Percentiles rank a stretch among this genome's conserved stretches.
Evolutionary conservation across 331 rosid genomes (phyloP).

Genomic region (Quercus phellos): DNA sequence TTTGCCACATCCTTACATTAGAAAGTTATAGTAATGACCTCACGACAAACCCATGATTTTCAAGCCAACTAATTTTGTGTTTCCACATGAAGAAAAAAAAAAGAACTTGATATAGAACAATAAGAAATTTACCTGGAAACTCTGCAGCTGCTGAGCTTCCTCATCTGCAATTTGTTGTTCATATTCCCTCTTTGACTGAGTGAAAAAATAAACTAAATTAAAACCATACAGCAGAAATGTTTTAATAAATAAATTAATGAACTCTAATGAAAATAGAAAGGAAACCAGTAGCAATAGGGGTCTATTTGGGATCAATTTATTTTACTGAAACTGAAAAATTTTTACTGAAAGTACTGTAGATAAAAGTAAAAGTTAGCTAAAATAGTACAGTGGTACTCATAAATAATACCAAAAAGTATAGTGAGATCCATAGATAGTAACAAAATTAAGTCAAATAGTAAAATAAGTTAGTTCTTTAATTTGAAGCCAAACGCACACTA

Average conservation of each 20-base stretch:
- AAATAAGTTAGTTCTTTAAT: no score
- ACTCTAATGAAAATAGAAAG: background rate
- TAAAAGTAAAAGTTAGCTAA: no score
- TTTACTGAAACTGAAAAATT: no score
- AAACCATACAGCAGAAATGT: background rate
- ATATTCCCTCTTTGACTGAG: constrained; percentile 74
- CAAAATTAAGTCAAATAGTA: no score
- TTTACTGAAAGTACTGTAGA: no score
- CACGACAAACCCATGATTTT: background rate
- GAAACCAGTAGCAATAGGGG: background rate
- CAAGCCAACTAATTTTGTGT: background rate
- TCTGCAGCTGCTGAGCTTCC: constrained; percentile 61
- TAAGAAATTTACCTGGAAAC: constrained; percentile 60
- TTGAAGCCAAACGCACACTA: no score
- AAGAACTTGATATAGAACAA: background rate
- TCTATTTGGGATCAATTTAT: no score
- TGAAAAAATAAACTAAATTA: background rate
- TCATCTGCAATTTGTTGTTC: constrained; percentile 70
- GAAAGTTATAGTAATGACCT: background rate
- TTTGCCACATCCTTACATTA: background rate
- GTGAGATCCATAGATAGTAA: no score
- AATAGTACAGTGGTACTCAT: fast-evolving
- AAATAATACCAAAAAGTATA: no score
- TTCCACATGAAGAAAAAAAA: background rate
- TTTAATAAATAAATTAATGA: background rate